phyloP scores from a whole-genome alignment of 2,329 filamentous ascomycete genomes.

The Sclerotinia glacialis region DNA sequence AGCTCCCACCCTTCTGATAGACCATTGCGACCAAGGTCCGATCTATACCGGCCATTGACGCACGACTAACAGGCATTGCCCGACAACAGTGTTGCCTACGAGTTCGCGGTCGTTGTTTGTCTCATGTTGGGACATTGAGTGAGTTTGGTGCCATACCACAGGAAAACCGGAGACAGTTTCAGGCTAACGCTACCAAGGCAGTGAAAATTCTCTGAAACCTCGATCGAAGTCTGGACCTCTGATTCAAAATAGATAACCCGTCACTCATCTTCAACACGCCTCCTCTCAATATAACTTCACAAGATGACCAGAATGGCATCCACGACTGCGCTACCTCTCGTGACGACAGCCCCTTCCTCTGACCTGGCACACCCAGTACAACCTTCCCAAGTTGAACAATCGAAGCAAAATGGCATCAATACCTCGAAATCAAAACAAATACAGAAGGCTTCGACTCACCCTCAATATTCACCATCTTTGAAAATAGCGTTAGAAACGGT shows the following conservation, averaged over 20 bases:
- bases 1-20: neutral
- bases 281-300: neutral
- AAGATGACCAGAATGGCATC: slow-evolving; percentile 24
- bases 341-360: neutral
- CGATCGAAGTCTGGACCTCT: neutral
- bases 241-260: neutral
- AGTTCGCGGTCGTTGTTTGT: neutral
- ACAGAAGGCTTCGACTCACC: slow-evolving; percentile 19
- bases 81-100: neutral
- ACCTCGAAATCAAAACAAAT: slow-evolving; percentile 25
- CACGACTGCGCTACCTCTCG: slow-evolving; percentile 4
- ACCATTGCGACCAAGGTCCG: neutral
- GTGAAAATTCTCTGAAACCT: neutral
- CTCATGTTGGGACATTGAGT: neutral
- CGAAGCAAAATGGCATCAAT: slow-evolving; percentile 31
- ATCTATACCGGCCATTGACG: neutral
- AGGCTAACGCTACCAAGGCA: neutral
- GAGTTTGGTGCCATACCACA: neutral
- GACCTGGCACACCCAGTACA: neutral
- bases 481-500: slow-evolving; percentile 33
- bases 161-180: neutral
- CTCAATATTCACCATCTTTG: slow-evolving; percentile 30
- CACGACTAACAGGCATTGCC: neutral
- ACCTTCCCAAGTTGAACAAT: slow-evolving; percentile 28
- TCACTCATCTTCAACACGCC: neutral